Evolutionary conservation across 805 yeast genomes (phyloP).

Genomic region (Saccharomycopsis selenospora): DNA sequence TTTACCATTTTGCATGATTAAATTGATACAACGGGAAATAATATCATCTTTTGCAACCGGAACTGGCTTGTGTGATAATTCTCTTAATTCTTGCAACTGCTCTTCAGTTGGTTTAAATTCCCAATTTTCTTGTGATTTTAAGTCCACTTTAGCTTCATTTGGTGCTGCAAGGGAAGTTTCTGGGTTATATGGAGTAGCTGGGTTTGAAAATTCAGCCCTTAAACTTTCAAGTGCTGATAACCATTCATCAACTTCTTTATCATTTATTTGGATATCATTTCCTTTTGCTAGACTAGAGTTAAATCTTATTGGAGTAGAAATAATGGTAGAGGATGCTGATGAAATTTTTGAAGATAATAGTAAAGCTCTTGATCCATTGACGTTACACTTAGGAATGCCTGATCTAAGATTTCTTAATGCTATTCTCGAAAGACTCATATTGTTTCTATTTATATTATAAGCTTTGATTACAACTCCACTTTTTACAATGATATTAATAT

Average conservation of each 20-base stretch:
- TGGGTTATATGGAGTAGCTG: constrained; percentile 31
- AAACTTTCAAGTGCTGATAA: constrained; percentile 33
- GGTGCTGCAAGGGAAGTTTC: constrained; percentile 36
- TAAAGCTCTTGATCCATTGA: neutral
- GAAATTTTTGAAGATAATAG: neutral
- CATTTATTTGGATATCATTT: too few species aligned
- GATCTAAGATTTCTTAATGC: neutral
- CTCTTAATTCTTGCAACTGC: constrained; percentile 53
- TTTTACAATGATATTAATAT: too few species aligned
- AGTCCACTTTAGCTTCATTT: constrained; percentile 31
- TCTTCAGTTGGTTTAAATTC: constrained; percentile 53
- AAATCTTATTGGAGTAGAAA: neutral
- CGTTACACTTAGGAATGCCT: neutral
- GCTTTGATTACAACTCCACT: too few species aligned
- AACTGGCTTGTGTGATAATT: constrained; percentile 42
- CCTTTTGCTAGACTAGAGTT: neutral
- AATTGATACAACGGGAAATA: constrained; percentile 68
- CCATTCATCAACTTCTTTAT: constrained; percentile 36
- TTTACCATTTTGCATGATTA: constrained; percentile 89
- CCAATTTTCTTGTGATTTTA: constrained; percentile 26
- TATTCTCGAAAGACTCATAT: neutral
- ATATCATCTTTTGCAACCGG: constrained; percentile 65
- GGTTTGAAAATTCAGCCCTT: constrained; percentile 32
- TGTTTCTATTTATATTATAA: too few species aligned
- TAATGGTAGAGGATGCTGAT: neutral